Evolutionary conservation across 2,329 filamentous ascomycete genomes (phyloP), one percentile per base, ranked within the genome.

Genomic region (Colletotrichum higginsianum): DNA sequence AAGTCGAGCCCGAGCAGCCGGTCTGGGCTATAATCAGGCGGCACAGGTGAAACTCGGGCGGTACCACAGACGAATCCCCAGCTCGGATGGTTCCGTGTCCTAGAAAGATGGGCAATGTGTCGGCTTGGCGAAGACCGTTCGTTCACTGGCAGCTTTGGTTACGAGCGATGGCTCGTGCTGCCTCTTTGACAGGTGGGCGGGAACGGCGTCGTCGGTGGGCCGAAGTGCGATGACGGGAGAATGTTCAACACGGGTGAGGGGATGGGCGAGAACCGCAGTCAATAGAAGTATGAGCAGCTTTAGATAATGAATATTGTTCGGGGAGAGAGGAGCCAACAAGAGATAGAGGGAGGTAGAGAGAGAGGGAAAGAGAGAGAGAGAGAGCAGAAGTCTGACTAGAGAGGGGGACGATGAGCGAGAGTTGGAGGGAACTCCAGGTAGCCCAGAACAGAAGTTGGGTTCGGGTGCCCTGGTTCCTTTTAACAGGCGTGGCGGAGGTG

Each of bases 391-490:
- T 35, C 8, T 35, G 30, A 35, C 30, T 35, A 35, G 30, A 35
- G 38, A 55, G 65, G 12, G 58, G 66, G 49, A 23, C 38, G 66
- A 70, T 49, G 65, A 57, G 53, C 46, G 49, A 56, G 40, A 71
- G 67, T 49, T 60, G 46, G 35, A 47, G 61, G 47, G 61, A 62
- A 71, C 35, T 47, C n/a, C 42, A 61, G 55, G 26, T 23, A 55
- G 66, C 42, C 46, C n/a, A 57, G 50, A 71, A 57, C 55, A 57
- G 61, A 66, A 71, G 66, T 56, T 66, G 66, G 67, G 61, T 38
- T 72, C 66, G 66, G 70, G 70, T 65, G 70, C 50, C 68, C 66
- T 56, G 70, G 66, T 71, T 66, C 66, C 66, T 72, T 71, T 72
- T 65, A 35, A 35, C 30, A 72, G 66, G 61, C 70, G 67, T 57